phyloP scores from a whole-genome alignment of 2,329 filamentous ascomycete species.

The Trichoderma citrinoviride region DNA sequence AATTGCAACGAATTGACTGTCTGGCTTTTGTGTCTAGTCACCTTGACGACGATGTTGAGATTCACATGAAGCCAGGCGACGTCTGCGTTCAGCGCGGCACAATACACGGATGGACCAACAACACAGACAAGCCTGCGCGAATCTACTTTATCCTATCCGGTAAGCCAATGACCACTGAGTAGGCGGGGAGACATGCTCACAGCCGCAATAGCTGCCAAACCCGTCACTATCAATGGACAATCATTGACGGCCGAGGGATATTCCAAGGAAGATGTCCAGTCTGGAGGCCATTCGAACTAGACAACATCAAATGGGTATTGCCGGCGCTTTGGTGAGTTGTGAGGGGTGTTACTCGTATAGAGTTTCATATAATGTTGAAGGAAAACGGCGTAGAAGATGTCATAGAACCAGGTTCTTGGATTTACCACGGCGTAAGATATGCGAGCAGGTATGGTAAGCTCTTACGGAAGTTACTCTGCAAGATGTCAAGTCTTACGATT shows the following conservation, averaged over 20 bases:
- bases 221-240: conserved; percentile 3
- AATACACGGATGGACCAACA: conserved; percentile 27
- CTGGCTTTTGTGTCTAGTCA: conserved; percentile 14
- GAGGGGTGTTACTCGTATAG: neutral
- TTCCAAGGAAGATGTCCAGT: conserved; percentile 4
- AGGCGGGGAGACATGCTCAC: neutral
- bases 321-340: neutral
- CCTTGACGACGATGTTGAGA: conserved; percentile 26
- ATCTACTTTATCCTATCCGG: conserved; percentile 25
- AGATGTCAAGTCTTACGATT: too few relatives aligned
- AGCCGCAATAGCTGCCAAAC: conserved; percentile 26
- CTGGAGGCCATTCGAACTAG: neutral
- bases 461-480: too few relatives aligned
- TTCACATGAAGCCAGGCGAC: conserved; percentile 25
- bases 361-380: too few relatives aligned
- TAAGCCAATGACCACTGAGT: conserved; percentile 28
- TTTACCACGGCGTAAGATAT: too few relatives aligned
- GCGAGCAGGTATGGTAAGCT: too few relatives aligned
- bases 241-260: conserved; percentile 8
- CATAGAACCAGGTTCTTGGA: too few relatives aligned
- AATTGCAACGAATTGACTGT: neutral
- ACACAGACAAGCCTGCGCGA: conserved; percentile 24
- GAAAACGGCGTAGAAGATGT: neutral
- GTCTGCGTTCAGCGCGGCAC: conserved; percentile 28
- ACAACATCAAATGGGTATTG: neutral